Evolutionary conservation across 1,284 basidiomycete genomes (phyloP), one percentile per base, ranked within the genome.

Genomic region (Sutorius eximius): DNA sequence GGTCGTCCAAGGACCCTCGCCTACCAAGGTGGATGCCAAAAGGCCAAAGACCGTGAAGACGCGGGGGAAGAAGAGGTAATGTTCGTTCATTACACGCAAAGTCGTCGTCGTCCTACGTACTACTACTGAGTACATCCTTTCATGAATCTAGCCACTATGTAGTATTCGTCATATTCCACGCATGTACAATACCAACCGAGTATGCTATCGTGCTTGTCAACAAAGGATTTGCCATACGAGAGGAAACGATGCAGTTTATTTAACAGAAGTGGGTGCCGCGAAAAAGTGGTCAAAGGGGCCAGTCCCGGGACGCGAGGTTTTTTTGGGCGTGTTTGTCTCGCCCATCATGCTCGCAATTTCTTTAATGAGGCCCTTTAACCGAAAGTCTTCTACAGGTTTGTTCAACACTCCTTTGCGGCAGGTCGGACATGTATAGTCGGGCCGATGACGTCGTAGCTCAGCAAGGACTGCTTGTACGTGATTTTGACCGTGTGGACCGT

Each of bases 371-470:
- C 74, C 68, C 68, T 88, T 89, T 48, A 89, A 62, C 9, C 75
- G 72, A 64, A 80, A 89, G 47, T 78, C 78, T 64, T 88, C 83
- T 0, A 78, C 73, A 0, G 87, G 87, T 24, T 72, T 75, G 12
- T 62, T 72, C 38, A 69, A 67, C 12, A 85, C 77, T 10, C 65
- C 60, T 45, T 75, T 72, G 42, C 87, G 76, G 60, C 87, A 90
- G 5, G 78, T 79, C 2, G 87, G 87, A 53, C 87, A 90, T 3
- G 81, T 82, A 62, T 85, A 89, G 33, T 75, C 62, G 1, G 83
- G 85, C 41, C 67, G 66, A 42, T 69, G 65, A 6, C 66, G 67
- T 15, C 61, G 63, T 49, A 66, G 30, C 62, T 57, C 55, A 5
- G 52, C 49, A 30, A 64, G 57, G 13, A 68, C 22, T 3, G 56